Evolutionary conservation across 805 yeast species (phyloP), one percentile per base, ranked within the genome.

Genomic region (Cyberlindnera euphorbiae): DNA sequence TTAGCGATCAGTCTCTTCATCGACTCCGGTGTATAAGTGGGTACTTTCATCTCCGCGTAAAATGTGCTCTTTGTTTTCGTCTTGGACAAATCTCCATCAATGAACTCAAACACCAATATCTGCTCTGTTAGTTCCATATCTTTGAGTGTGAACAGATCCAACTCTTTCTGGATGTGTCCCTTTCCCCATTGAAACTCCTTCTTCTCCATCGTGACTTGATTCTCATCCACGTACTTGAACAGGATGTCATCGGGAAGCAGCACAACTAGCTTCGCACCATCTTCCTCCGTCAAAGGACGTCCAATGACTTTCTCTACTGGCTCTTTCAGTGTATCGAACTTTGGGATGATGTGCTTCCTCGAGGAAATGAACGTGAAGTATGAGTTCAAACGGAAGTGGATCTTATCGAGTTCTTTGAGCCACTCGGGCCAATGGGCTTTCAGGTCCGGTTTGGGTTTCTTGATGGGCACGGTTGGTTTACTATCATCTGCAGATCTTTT

Each of bases 151-250:
- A 66, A 73, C 27, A 73, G 63, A 51, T 75, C 82, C 9, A 63
- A 59, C 27, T 75, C 77, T 30, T 74, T 72, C 47, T 77, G 81
- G 27, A 74, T 65, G 33, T 64, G 78, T 3, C 82, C 83, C 29
- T 59, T 55, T 4, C 60, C 56, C 46, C 59, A 63, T 29, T 55
- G 58, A 45, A 59, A 62, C 27, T 55, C 55, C 42, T 63, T 63
- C 24, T 61, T 53, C 39, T 63, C 69, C 3, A 58, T 52, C 6
- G 55, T 56, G 9, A 78, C 52, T 47, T 79, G 89, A 50, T 81
- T 80, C 53, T 82, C 87, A 55, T 89, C 96, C 29, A 82, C 78
- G 55, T 84, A 89, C 33, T 77, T 83, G 50, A 79, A 79, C 2
- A 77, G 62, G 10, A 84, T 73, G 32, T 83, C 90, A 18, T 71